Conservation (phyloP, 164 flowering plant genomes). For the Magnolia sinica region DNA sequence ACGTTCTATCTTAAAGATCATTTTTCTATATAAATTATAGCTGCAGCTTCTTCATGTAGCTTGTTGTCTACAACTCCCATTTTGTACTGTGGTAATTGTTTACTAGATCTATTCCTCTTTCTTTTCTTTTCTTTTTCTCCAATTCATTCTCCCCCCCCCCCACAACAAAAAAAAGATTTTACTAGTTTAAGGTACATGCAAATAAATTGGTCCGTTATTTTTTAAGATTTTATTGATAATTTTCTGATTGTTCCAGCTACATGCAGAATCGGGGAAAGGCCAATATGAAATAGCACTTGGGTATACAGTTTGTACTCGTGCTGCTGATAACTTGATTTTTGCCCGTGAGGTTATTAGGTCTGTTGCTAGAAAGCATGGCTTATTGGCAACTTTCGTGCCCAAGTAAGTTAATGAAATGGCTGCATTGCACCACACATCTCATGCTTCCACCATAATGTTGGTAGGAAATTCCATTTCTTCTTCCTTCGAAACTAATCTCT, state of each 20-base stretch:
- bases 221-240: not conserved
- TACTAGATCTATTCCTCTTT: not conserved
- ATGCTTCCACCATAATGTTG: too few relatives aligned
- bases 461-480: too few relatives aligned
- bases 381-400: constrained; percentile 89
- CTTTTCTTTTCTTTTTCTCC: not conserved
- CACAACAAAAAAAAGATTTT: too few relatives aligned
- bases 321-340: constrained; percentile 83
- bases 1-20: too few relatives aligned
- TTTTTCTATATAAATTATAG: not conserved
- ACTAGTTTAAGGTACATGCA: too few relatives aligned
- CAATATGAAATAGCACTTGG: constrained; percentile 80
- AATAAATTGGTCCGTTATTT: too few relatives aligned
- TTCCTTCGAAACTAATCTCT: too few relatives aligned
- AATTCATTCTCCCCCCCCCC: not conserved
- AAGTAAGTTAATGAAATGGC: constrained; percentile 56
- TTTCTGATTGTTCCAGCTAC: constrained; percentile 46
- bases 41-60: not conserved
- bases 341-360: constrained; percentile 80
- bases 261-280: constrained; percentile 92
- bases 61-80: not conserved
- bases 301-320: constrained; percentile 46
- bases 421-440: not conserved
- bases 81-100: not conserved
- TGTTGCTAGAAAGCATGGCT: constrained; percentile 79